phyloP scores from a whole-genome alignment of 2,329 filamentous ascomycete species.

The Incumbomyces delicatus region DNA sequence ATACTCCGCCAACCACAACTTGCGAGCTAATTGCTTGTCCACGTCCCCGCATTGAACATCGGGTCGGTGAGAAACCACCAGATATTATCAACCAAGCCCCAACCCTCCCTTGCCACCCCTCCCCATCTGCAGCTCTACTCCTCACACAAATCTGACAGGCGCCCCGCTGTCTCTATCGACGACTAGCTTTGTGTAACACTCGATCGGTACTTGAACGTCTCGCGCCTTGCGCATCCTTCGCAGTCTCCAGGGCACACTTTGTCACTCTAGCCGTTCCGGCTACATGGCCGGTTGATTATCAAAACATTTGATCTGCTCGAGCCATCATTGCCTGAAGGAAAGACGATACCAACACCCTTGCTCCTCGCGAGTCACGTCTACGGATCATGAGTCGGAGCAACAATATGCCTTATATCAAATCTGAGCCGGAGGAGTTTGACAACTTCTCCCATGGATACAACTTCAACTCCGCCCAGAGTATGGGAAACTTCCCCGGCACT shows the following conservation, averaged over 20 bases:
- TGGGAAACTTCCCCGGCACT: slow-evolving; percentile 37
- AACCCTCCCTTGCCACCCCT: neutral
- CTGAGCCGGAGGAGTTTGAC: slow-evolving; percentile 54
- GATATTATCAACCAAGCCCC: neutral
- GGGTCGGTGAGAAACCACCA: slow-evolving; percentile 3
- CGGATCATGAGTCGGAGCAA: slow-evolving; percentile 28
- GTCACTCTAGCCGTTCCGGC: neutral
- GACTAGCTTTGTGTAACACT: slow-evolving; percentile 1
- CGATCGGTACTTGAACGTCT: neutral
- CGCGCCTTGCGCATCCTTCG: slow-evolving; percentile 4
- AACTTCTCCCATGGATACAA: slow-evolving; percentile 42
- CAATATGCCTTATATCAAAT: slow-evolving; percentile 55
- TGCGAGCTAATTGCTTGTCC: neutral
- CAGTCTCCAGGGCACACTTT: neutral
- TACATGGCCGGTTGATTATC: slow-evolving; percentile 6
- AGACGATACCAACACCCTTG: no score
- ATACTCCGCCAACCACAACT: slow-evolving; percentile 1
- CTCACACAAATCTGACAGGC: neutral
- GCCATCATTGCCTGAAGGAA: neutral
- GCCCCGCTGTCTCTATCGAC: neutral
- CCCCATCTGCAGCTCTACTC: neutral
- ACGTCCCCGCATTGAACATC: slow-evolving; percentile 3
- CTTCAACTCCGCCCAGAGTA: slow-evolving; percentile 25
- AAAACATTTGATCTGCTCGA: slow-evolving; percentile 1
- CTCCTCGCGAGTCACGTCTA: no score